Base-by-base conservation (phyloP, 1,139 yeast species). In the Wickerhamiella pararugosa region DNA sequence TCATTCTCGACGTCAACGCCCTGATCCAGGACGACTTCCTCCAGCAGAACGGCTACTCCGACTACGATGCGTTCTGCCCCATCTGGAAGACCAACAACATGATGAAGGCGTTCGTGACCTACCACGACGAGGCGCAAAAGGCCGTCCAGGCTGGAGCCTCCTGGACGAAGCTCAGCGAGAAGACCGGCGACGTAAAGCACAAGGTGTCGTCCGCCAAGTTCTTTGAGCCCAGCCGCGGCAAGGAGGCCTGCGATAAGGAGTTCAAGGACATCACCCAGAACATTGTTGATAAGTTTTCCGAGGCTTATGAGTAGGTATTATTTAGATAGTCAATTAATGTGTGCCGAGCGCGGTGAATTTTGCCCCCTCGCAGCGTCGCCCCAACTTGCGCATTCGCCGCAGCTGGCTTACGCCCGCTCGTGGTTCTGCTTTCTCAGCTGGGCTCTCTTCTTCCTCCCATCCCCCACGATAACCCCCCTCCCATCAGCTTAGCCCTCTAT, bases 41-140 rank as follows among this genome's bases (percentile, higher is more conserved):
- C 62, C 99, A 90, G 70, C 99, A 90, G 70, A 90, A 90, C 64
- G 99, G 99, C 68, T 90, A 92, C 68, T 90, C 97, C 36, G 70
- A 94, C 42, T 90, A 92, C 62, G 99, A 90, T 67, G 94, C 94
- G 41, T 90, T 86, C 79, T 90, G 99, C 69, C 99, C 99, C 54
- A 82, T 90, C 59, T 90, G 98, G 98, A 90, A 90, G 73, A 90
- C 99, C 45, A 80, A 75, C 56, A 93, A 84, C 62, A 90, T 90
- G 98, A 86, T 90, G 96, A 84, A 82, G 65, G 79, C 90, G 25
- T 90, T 90, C 57, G 76, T 86, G 49, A 66, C 86, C 36, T 90
- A 90, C 66, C 77, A 82, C 59, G 96, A 90, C 53, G 97, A 90
- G 68, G 97, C 99, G 31, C 97, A 87, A 68, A 87, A 84, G 70